Conservation (phyloP, 2,329 filamentous ascomycete species). For the Sporothrix pallida region DNA sequence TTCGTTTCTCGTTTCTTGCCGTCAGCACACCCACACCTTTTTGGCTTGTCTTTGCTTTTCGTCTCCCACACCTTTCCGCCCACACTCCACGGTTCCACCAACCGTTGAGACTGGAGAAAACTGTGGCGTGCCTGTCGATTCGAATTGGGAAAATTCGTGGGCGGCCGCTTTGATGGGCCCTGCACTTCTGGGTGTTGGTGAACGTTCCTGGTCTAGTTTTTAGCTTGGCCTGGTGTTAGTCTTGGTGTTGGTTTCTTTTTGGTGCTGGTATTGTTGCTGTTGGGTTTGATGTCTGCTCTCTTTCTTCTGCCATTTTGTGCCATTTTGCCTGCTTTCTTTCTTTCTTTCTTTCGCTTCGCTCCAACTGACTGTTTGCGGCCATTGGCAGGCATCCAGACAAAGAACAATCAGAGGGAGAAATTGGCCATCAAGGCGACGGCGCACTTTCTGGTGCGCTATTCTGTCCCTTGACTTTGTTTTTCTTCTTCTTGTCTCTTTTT, state of each 20-base stretch:
- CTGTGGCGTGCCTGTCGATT: too few species aligned
- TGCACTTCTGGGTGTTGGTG: neutral
- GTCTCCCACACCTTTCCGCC: neutral
- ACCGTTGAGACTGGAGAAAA: neutral
- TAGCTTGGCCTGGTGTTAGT: neutral
- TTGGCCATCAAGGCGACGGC: neutral
- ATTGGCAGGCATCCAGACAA: neutral
- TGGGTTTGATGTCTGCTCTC: too few species aligned
- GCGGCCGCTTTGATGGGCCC: neutral
- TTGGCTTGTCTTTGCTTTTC: neutral
- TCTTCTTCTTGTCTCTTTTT: neutral
- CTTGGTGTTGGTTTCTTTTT: too few species aligned
- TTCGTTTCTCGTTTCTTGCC: neutral
- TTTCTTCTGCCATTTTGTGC: too few species aligned
- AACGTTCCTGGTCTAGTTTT: constrained; percentile 7
- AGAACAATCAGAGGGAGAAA: neutral
- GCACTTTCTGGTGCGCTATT: neutral
- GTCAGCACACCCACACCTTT: neutral
- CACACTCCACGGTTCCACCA: neutral
- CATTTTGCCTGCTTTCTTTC: neutral
- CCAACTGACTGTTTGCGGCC: constrained; percentile 1
- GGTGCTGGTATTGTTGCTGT: too few species aligned
- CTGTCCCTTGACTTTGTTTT: neutral
- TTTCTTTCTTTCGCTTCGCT: neutral
- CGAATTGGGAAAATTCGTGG: neutral